These are phyloP conservation scores for Fusarium pseudonygamai DNA, from an alignment of 2,329 filamentous ascomycete genomes.

Conservation along the genomic window DNA sequence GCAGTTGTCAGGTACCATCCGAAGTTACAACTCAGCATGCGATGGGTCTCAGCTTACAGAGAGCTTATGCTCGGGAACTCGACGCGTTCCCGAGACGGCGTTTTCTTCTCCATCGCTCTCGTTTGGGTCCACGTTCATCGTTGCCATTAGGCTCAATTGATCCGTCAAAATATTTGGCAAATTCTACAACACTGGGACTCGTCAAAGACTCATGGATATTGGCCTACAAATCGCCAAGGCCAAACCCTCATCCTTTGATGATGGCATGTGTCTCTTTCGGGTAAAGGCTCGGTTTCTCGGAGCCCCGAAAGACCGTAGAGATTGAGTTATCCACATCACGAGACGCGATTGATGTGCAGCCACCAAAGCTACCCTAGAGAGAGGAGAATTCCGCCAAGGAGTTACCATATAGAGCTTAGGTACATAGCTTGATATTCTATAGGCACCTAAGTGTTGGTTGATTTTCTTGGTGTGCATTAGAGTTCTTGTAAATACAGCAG, in stretches of 20 bases:
- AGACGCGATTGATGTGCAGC: not conserved
- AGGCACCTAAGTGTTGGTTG: fast-evolving
- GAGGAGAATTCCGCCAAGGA: not conserved
- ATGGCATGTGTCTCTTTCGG: not conserved
- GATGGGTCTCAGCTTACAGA: not conserved
- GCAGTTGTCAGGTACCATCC: not conserved
- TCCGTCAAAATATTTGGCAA: not conserved
- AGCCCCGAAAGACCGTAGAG: not conserved
- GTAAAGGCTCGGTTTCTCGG: not conserved
- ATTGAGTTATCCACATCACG: not conserved
- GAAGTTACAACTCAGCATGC: not conserved
- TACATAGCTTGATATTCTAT: no score
- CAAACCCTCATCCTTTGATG: not conserved
- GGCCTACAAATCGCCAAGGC: not conserved
- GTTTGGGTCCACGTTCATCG: not conserved
- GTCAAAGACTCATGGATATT: not conserved
- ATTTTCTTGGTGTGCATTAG: fast-evolving
- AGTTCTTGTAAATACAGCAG: fast-evolving
- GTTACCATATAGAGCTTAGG: not conserved
- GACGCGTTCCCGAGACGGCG: not conserved
- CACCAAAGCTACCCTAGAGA: not conserved
- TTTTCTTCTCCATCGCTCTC: constrained; percentile 4
- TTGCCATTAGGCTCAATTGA: not conserved
- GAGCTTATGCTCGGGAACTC: constrained; percentile 6
- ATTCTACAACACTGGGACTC: not conserved